Base-by-base conservation (phyloP, 2,329 filamentous ascomycete species). In the Fusarium stilboides region DNA sequence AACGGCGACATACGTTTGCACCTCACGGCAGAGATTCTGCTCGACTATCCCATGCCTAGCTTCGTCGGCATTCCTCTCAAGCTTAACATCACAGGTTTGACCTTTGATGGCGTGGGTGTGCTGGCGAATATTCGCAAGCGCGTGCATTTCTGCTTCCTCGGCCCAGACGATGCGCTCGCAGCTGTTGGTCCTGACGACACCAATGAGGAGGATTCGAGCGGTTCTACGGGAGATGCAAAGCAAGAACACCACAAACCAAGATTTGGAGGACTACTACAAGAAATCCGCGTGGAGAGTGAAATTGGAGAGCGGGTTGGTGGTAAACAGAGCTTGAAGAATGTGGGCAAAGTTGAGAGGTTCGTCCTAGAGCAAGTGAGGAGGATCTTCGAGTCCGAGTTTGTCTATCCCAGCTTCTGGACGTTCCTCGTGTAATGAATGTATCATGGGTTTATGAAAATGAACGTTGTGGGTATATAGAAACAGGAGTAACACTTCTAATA, bases 331-430 rank as follows among this genome's bases (percentile, higher is more conserved):
- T 83, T 99, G 63, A 98, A 98, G 85, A 99, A 99, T 78, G 95
- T 99, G 50, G 95, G 96, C 62, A 99, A 99, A 85, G 96, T 99
- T 60, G 96, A 99, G 83, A 92, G 94, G 75, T 99, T 99, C 79
- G 94, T 99, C 58, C 85, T 99, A 62, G 95, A 98, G 79, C 95
- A 98, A 81, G 96, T 99, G 66, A 90, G 95, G 77, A 89, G 94
- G 76, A 98, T 99, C 74, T 98, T 99, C 76, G 96, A 99, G 81
- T 96, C 98, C 77, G 96, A 99, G 79, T 96, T 98, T 82, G 94
- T 98, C 66, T 98, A 97, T 82, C 96, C 96, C 44, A 98, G 94
- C 80, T 98, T 97, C 80, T 98, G 95, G 94, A 98, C 95, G 1
- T 98, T 98, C 79, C 83, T 99, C 74, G 91, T 98, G 44, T 97